phyloP scores from a whole-genome alignment of 352 stramenopile genomes.

The Globisporangium splendens region DNA sequence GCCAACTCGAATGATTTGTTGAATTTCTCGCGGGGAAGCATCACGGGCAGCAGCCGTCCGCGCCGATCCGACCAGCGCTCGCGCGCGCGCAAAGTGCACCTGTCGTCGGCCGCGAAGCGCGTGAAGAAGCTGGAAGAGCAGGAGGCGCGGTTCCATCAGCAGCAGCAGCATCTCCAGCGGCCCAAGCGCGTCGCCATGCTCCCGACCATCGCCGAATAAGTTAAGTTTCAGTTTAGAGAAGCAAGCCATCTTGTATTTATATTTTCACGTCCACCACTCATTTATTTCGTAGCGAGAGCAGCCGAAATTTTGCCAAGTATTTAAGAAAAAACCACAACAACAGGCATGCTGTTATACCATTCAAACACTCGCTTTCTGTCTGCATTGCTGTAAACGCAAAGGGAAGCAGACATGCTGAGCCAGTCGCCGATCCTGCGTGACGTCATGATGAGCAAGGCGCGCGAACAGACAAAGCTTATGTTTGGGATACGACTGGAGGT shows the following conservation, averaged over 20 bases:
- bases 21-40: slow-evolving; percentile 56
- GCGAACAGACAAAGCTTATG: neutral
- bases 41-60: slow-evolving; percentile 22
- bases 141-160: slow-evolving; percentile 58
- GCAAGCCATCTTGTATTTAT: slow-evolving; percentile 1
- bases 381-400: too few species aligned
- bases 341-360: too few species aligned
- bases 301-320: slow-evolving; percentile 2
- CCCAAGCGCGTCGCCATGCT: slow-evolving; percentile 41
- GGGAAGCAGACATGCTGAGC: too few species aligned
- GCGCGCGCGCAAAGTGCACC: slow-evolving; percentile 56
- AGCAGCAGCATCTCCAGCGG: slow-evolving; percentile 24
- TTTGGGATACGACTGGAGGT: neutral
- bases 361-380: too few species aligned
- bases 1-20: slow-evolving; percentile 59
- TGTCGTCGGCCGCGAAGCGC: slow-evolving; percentile 79
- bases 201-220: slow-evolving; percentile 24
- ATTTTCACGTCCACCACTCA: neutral
- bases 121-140: slow-evolving; percentile 82
- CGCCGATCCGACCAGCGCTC: slow-evolving; percentile 46
- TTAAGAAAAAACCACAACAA: neutral
- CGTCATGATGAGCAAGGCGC: too few species aligned
- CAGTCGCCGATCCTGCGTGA: too few species aligned
- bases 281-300: neutral
- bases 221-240: slow-evolving; percentile 29